These are phyloP conservation scores for Coelastrella sp. DNA, from an alignment of 139 green algal genomes.

Conservation along the genomic window DNA sequence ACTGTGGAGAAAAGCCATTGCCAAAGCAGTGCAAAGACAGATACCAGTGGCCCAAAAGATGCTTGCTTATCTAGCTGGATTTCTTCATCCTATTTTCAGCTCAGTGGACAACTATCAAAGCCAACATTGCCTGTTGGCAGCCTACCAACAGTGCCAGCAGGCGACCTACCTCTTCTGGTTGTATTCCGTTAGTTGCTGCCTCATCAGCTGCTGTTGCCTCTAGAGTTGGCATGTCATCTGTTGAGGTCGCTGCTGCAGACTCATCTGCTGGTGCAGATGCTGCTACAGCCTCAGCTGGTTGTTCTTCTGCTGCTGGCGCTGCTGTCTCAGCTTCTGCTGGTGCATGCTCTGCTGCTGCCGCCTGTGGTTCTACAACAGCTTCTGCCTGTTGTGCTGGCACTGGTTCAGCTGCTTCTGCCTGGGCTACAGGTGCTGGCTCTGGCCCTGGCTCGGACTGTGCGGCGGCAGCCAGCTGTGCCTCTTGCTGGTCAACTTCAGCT, in stretches of 20 bases:
- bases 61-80: too few relatives aligned
- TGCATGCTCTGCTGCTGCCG: background rate
- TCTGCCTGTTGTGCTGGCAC: background rate
- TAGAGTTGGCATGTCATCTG: too few relatives aligned
- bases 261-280: conserved; percentile 18
- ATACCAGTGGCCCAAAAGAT: too few relatives aligned
- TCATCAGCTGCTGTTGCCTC: background rate
- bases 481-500: background rate
- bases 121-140: background rate
- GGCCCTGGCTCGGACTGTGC: background rate
- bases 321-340: background rate
- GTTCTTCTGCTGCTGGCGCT: background rate
- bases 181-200: background rate
- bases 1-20: too few relatives aligned
- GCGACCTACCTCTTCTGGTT: background rate
- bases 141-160: background rate
- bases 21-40: too few relatives aligned
- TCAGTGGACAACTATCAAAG: background rate
- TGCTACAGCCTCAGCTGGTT: background rate
- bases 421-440: background rate
- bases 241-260: too few relatives aligned
- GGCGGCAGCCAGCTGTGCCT: background rate
- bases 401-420: background rate
- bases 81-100: too few relatives aligned
- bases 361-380: conserved; percentile 1